Evolutionary conservation across 768 basidiomycete genomes (phyloP), one percentile per base, ranked within the genome.

Genomic region (Auricularia heimuer): DNA sequence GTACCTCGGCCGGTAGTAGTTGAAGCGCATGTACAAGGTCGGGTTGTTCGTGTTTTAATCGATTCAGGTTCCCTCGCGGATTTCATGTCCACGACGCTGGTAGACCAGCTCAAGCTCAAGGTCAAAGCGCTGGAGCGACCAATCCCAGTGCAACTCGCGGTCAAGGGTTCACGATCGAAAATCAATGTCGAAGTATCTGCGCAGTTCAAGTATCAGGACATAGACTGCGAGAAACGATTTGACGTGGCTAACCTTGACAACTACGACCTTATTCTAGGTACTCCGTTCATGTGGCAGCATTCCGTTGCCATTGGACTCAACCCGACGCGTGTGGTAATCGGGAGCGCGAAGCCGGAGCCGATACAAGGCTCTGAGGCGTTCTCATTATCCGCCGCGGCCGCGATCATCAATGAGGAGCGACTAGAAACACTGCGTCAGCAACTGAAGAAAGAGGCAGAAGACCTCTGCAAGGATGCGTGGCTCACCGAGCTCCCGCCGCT

Each of bases 231-330:
- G 21, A 35, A 42, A 45, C 24, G 35, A 47, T 65, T 77, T 1
- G 74, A 79, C 62, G 65, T 79, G 2, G 71, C 68, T 0, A 79
- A 79, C 39, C 68, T 78, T 12, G 75, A 77, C 62, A 65, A 65
- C 2, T 79, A 78, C 64, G 74, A 78, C 39, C 65, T 72, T 63
- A 72, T 80, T 1, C 67, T 80, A 0, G 76, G 78, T 0, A 75
- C 71, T 4, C 74, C 74, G 1, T 79, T 76, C 56, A 73, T 77
- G 14, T 77, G 62, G 33, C 75, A 77, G 35, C 67, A 75, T 56
- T 64, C 65, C 4, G 72, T 73, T 0, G 10, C 67, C 0, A 64
- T 77, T 2, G 71, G 76, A 61, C 74, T 77, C 51, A 64, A 62
- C 54, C 72, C 71, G 10, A 65, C 68, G 1, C 18, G 60, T 2